Percentiles rank a stretch among this genome's conserved stretches.
phyloP scores from a whole-genome alignment of 2,329 filamentous ascomycete species.

The Chrysoporthe austroafricana region DNA sequence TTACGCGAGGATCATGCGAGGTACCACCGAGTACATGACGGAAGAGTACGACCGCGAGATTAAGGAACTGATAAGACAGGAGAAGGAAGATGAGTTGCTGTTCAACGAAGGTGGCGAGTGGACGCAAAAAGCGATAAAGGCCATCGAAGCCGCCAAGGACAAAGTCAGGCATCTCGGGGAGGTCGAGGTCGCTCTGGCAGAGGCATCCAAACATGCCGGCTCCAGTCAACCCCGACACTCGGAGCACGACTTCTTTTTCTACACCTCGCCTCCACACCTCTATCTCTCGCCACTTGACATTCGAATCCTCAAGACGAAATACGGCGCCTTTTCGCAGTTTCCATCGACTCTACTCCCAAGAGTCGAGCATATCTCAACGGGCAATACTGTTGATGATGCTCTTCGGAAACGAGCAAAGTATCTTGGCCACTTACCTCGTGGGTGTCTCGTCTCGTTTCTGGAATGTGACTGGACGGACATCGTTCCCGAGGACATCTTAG shows the following conservation, averaged over 20 bases:
- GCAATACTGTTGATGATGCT: slow-evolving; percentile 84
- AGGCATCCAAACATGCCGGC: slow-evolving; percentile 30
- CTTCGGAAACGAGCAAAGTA: slow-evolving; percentile 85
- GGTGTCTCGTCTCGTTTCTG: slow-evolving; percentile 88
- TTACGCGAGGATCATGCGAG: slow-evolving; percentile 95
- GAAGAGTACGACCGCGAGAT: slow-evolving; percentile 82
- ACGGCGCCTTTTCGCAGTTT: slow-evolving; percentile 80
- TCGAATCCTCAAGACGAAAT: slow-evolving; percentile 86
- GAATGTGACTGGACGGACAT: slow-evolving; percentile 97
- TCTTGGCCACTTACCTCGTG: slow-evolving; percentile 80
- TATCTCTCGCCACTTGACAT: slow-evolving; percentile 92
- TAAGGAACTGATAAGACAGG: slow-evolving; percentile 72
- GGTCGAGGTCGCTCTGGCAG: slow-evolving; percentile 33
- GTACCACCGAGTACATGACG: slow-evolving; percentile 84
- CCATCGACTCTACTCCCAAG: slow-evolving; percentile 84
- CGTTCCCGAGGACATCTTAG: slow-evolving; percentile 74
- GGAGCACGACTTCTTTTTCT: slow-evolving; percentile 76
- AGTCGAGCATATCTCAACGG: slow-evolving; percentile 86
- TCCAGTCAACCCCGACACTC: slow-evolving; percentile 34
- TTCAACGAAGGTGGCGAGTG: slow-evolving; percentile 94
- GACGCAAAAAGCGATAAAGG: slow-evolving; percentile 80
- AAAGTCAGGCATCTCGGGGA: slow-evolving; percentile 59
- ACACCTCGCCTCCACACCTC: slow-evolving; percentile 83
- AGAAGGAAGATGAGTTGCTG: slow-evolving; percentile 85
- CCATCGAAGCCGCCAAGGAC: slow-evolving; percentile 76